Conservation (phyloP, 352 stramenopile genomes). For the Phytophthora sp. region DNA sequence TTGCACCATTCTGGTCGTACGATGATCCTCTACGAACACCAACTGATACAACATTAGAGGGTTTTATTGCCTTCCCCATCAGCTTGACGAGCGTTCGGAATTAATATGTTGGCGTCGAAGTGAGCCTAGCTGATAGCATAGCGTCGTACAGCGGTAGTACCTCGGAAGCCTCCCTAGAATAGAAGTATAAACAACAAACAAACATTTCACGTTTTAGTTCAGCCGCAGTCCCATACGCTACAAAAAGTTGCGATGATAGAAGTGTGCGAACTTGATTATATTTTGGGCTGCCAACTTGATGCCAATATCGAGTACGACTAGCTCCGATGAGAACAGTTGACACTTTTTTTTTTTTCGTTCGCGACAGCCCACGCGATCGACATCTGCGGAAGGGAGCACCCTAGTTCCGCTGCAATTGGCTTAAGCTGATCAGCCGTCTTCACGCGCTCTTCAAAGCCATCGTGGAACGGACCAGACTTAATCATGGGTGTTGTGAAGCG, state of each 20-base stretch:
- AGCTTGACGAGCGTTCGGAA: background rate
- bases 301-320: too few species aligned
- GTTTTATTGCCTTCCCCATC: constrained; percentile 2
- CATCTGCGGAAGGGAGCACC: constrained; percentile 5
- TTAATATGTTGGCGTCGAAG: too few species aligned
- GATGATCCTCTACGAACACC: background rate
- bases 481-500: too few species aligned
- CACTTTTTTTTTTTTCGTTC: constrained; percentile 7
- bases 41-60: background rate
- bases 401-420: constrained; percentile 1
- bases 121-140: too few species aligned
- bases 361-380: background rate
- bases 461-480: too few species aligned
- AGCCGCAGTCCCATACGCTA: too few species aligned
- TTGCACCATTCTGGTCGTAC: background rate
- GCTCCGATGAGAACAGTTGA: constrained; percentile 2
- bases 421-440: constrained; percentile 12
- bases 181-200: too few species aligned
- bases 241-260: too few species aligned
- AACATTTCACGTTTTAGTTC: too few species aligned
- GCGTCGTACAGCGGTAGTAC: background rate
- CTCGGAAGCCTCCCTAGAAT: too few species aligned
- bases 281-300: too few species aligned
- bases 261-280: too few species aligned
- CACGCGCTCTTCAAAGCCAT: background rate